Evolutionary conservation across 495 filamentous ascomycete species (phyloP), one percentile per base, ranked within the genome.

Genomic region (Neohortaea acidophila): DNA sequence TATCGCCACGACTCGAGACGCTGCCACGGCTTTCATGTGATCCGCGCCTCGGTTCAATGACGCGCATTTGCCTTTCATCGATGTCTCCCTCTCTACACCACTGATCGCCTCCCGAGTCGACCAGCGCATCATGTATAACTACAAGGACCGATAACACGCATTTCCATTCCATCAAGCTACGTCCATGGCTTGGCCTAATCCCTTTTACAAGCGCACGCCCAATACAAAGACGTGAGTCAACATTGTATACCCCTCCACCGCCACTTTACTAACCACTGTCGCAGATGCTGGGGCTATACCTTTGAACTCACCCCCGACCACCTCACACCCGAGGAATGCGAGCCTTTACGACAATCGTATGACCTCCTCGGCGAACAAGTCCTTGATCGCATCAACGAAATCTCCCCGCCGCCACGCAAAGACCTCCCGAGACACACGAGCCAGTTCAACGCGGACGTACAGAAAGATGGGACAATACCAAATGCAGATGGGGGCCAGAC

Each of bases 271-370:
- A 23, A 39, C 14, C 9, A 41, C 32, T 20, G 13, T 33, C 44
- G 48, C 24, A 66, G 59, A 29, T 61, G 56, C 39, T 87, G 76
- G 74, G 80, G 70, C 4, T 68, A 81, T 47, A 66, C 66, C 4
- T 86, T 87, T 51, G 64, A 75, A 34, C 77, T 78, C 67, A 80
- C 80, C 0, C 54, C 66, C 2, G 54, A 73, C 1, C 83, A 92
- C 53, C 56, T 69, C 12, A 76, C 70, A 8, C 39, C 58, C n/a
- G 65, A 77, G 39, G 55, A 83, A 50, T 50, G 75, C n/a, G 48
- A 64, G n/a, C 66, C 68, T 1, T 49, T 78, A 51, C 75, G 69
- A 29, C 61, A 70, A 33, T 67, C 67, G 4, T 89, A 77, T 51
- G 83, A 91, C 53, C 57, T 56, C 1, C 61, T 85, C 2, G 78